Evolutionary conservation across 192 early-diverging fungal genomes (phyloP), one percentile per base, ranked within the genome.

Genomic region (Gryganskiella cystojenkinii): DNA sequence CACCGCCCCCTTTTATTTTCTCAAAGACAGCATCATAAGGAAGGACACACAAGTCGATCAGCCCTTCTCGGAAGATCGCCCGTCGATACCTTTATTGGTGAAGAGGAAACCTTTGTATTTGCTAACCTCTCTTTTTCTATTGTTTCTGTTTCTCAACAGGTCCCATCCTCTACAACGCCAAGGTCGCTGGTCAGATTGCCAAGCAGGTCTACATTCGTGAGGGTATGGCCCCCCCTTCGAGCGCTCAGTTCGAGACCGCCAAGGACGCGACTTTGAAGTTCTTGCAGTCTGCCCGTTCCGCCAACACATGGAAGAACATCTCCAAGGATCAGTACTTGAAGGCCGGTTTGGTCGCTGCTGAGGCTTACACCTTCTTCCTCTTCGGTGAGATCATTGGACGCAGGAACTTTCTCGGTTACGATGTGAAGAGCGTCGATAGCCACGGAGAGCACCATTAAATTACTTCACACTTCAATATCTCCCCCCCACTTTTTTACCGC

Each of bases 141-240:
- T 8, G n/a, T 33, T 28, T 5, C 3, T 15, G 0, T 52, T 13
- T 25, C 14, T 1, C 11, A 3, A 40, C 56, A 76, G 73, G 64
- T 54, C 74, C 74, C 19, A 49, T 82, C 20, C 24, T 82, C 43
- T 90, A 90, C 74, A 85, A 87, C 61, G 70, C 83, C 61, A 81
- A 81, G 69, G 89, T 90, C 31, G 80, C 81, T 37, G 81, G 65
- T 45, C 87, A 90, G 75, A 44, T 90, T 42, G 87, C 83, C 50
- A 90, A 90, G 79, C 80, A 86, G 80, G 89, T 90, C 44, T 90
- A 89, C 71, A 80, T 71, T 25, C 86, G 85, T 47, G 87, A 90
- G 76, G 83, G 83, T 56, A 83, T 90, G 85, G 70, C 82, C 24
- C 85, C 85, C 56, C 89, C 89, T 14, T 72, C 70, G n/a, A 75